Evolutionary conservation across 1,139 yeast genomes (phyloP), one percentile per base, ranked within the genome.

Genomic region (Yamadazyma songkhlaensis): DNA sequence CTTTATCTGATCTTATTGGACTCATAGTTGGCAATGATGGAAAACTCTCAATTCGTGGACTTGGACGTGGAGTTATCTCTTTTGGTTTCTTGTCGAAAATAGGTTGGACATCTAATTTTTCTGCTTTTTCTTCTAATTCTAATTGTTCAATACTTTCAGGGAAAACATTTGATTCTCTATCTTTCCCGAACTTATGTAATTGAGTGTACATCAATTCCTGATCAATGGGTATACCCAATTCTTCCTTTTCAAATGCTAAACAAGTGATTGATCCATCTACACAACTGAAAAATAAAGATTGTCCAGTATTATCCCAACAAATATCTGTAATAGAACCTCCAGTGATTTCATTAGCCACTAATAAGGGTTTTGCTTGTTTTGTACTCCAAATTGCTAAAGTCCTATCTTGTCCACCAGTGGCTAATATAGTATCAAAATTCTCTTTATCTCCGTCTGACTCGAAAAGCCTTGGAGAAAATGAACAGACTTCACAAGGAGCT

Each of bases 401-500:
- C 45, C 81, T 73, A 57, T 84, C 94, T 56, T 84, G 94, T 7
- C 94, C 94, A 13, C 84, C 89, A 11, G 90, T 81, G 2, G 90
- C 90, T 24, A 84, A 62, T 1, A 84, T 71, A 0, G 88, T 79
- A 17, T 74, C 59, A 39, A 63, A 64, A 37, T 46, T 47, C 32
- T 50, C 51, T 32, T 51, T 51, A 17, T 48, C 38, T 17, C 21
- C 29, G 5, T 30, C 26, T 3, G 35, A 15, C n/a, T 28, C 29
- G 48, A 77, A 84, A 29, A 81, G 53, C 38, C 83, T 64, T 0
- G 98, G 98, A 15, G 92, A 85, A 57, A 94, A 94, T 0, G 85
- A 66, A 32, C 92, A 90, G 3, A 90, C 97, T 59, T 94, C 98
- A 48, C 96, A 87, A 0, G 99, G 97, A 1, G 95, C 89, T 49